These are phyloP conservation scores for Wickerhamomyces tratensis DNA, from an alignment of 805 yeast genomes.

Conservation along the genomic window DNA sequence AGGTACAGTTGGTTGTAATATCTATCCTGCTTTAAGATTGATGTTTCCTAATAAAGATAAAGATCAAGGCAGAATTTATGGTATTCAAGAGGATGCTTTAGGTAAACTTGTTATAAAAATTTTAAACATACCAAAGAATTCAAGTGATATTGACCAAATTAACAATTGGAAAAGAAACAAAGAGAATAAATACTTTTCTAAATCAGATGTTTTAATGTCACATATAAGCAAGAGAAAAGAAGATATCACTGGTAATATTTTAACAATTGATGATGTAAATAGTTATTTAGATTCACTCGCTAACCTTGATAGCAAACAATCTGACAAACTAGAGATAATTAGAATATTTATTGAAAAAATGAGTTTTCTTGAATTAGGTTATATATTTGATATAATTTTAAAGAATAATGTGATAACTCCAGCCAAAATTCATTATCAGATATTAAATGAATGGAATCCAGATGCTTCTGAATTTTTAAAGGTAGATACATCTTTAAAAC, in stretches of 20 bases:
- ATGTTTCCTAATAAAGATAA: slow-evolving; percentile 56
- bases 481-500: slow-evolving; percentile 53
- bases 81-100: slow-evolving; percentile 53
- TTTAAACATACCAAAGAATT: slow-evolving; percentile 47
- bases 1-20: slow-evolving; percentile 44
- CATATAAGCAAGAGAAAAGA: slow-evolving; percentile 41
- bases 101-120: slow-evolving; percentile 41
- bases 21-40: slow-evolving; percentile 58
- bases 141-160: slow-evolving; percentile 39
- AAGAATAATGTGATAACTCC: slow-evolving; percentile 39
- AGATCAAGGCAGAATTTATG: slow-evolving; percentile 48
- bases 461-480: slow-evolving; percentile 59
- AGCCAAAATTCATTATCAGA: slow-evolving; percentile 46
- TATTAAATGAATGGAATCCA: slow-evolving; percentile 65
- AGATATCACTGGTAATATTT: slow-evolving; percentile 20
- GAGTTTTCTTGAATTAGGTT: slow-evolving; percentile 54
- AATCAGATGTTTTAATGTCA: slow-evolving; percentile 39
- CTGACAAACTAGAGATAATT: slow-evolving; percentile 33
- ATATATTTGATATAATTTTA: slow-evolving; percentile 59
- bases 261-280: slow-evolving; percentile 43
- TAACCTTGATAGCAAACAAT: slow-evolving; percentile 19
- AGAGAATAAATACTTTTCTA: slow-evolving; percentile 11
- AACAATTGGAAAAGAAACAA: slow-evolving; percentile 28
- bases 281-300: slow-evolving; percentile 34
- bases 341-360: slow-evolving; percentile 40